Percentiles rank a stretch among this genome's conserved stretches.
These are phyloP conservation scores for Helenozyma baotianmanensis DNA, from an alignment of 805 yeast genomes.

Conservation along the genomic window DNA sequence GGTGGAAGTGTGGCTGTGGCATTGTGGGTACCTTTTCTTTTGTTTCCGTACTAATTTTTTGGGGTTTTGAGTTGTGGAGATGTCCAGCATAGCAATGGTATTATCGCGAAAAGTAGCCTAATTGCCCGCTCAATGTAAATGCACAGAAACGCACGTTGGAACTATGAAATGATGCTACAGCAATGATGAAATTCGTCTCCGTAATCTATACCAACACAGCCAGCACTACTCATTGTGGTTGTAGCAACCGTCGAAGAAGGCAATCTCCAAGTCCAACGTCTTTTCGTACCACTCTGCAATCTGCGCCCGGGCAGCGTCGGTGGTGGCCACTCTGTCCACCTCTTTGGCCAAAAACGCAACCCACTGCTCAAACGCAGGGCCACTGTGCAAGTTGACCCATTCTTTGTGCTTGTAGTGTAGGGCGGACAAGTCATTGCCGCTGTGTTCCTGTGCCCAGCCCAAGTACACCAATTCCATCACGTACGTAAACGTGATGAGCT, in stretches of 20 bases:
- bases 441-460: constrained; percentile 44
- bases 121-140: no score
- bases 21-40: no score
- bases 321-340: constrained; percentile 34
- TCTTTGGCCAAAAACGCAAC: constrained; percentile 41
- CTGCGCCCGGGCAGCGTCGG: constrained; percentile 13
- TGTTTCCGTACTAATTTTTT: no score
- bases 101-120: no score
- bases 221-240: no score
- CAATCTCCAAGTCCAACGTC: constrained; percentile 37
- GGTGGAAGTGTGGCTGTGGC: no score
- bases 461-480: constrained; percentile 49
- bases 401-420: constrained; percentile 45
- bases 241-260: constrained; percentile 47
- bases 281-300: constrained; percentile 26
- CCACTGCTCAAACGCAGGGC: constrained; percentile 45
- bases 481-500: constrained; percentile 40
- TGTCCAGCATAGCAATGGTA: no score
- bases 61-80: no score
- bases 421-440: constrained; percentile 7
- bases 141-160: no score
- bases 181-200: no score
- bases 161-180: no score
- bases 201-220: no score
- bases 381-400: constrained; percentile 52